Conservation (phyloP, 2,329 filamentous ascomycete genomes). For the Aspergillus thermomutatus region DNA sequence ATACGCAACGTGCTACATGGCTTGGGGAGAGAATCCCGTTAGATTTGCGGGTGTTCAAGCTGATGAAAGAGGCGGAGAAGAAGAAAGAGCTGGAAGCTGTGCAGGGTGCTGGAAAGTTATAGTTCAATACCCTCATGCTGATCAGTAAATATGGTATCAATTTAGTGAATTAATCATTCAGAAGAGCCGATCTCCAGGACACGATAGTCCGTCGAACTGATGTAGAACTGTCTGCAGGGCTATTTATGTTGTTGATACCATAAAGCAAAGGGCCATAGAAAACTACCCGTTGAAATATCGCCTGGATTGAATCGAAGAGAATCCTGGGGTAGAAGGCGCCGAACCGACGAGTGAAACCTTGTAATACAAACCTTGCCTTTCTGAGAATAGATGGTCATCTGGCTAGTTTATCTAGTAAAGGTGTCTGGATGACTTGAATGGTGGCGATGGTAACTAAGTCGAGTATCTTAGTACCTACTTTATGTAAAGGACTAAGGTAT, state of each 20-base stretch:
- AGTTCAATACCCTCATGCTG: background rate
- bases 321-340: background rate
- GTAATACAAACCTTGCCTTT: background rate
- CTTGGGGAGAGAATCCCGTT: conserved; percentile 45
- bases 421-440: background rate
- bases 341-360: background rate
- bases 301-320: background rate
- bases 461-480: too few species aligned
- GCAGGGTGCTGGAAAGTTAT: background rate
- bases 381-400: background rate
- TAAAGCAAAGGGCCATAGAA: background rate
- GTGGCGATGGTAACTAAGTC: too few species aligned
- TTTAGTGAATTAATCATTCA: background rate
- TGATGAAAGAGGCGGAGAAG: conserved; percentile 23
- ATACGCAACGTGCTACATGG: conserved; percentile 45
- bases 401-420: background rate
- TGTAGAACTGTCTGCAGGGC: background rate
- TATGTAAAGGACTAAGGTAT: too few species aligned
- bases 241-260: background rate
- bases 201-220: background rate
- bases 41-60: conserved; percentile 39
- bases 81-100: conserved; percentile 12
- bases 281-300: too few species aligned
- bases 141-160: background rate
- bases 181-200: background rate